phyloP scores from a whole-genome alignment of 192 early-diverging fungal genomes.

The Backusella australiensis region DNA sequence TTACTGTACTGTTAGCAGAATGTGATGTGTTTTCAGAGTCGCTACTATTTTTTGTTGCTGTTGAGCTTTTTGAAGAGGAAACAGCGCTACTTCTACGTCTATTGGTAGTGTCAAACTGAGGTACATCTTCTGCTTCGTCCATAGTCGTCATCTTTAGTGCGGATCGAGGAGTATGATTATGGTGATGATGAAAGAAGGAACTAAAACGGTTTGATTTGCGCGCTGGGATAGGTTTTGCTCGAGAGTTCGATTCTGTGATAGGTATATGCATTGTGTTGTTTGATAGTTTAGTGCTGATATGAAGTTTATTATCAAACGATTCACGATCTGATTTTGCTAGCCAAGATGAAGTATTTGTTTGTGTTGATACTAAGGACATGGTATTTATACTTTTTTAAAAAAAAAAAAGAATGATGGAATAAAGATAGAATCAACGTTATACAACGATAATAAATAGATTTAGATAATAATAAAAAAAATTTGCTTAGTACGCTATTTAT shows the following conservation, averaged over 20 bases:
- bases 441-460: neutral
- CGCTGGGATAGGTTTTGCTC: neutral
- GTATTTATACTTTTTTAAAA: neutral
- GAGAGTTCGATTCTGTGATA: neutral
- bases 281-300: neutral
- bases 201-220: neutral
- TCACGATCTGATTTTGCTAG: neutral
- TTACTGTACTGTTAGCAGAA: neutral
- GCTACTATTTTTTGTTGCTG: neutral
- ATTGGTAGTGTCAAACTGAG: neutral
- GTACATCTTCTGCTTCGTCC: neutral
- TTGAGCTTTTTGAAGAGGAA: neutral
- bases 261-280: neutral
- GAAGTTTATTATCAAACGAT: neutral
- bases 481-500: neutral
- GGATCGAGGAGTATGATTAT: neutral
- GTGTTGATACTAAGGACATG: neutral
- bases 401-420: neutral
- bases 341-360: neutral
- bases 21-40: neutral
- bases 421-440: neutral
- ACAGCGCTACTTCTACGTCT: neutral
- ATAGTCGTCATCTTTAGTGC: conserved; percentile 6
- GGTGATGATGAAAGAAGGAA: neutral
- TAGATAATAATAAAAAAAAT: neutral